Evolutionary conservation across 371 early-diverging fungal genomes (phyloP), one percentile per base, ranked within the genome.

Genomic region (Modicella reniformis): DNA sequence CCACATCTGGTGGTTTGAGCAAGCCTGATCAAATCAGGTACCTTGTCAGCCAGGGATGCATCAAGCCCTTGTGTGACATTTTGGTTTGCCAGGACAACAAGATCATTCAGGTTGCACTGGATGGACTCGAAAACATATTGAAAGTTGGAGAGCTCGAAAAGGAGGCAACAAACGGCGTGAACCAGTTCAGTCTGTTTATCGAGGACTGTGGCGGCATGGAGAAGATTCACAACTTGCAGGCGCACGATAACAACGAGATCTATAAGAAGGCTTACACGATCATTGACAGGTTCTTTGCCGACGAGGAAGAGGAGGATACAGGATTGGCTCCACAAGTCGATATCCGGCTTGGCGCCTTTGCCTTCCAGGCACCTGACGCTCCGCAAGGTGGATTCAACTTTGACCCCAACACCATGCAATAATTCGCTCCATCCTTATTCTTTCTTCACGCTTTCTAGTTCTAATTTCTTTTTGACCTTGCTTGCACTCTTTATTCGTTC

Each of bases 91-190:
- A 85, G 90, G 99, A 95, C 84, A 95, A 92, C 88, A 94, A 92
- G 85, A 95, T 95, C 74, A 93, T 94, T 56, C 95, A 95, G 72
- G 98, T 98, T 8, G 96, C 97, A 52, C 83, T 99, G 64, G 99
- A 99, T 80, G 97, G 95, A 30, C 82, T 99, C 67, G 96, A 96
- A 72, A 98, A 98, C 86, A 95, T 98, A 62, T 88, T 99, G 50
- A 95, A 94, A 84, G 96, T 97, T 52, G 99, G 99, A 49, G 98
- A 97, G 67, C 71, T 88, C 56, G 88, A 86, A 47, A 84, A 84
- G 52, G 63, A 70, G 44, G 66, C 80, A 41, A 80, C 82, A 0
- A 87, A 88, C 49, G 93, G 92, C 12, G 60, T 88, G 34, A 98
- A 97, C 81, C 90, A 91, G 72, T 96, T 91, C 84, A 92, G 94